Percentiles rank a stretch among this genome's conserved stretches.
phyloP scores from a whole-genome alignment of 768 basidiomycete genomes.

The Tephrocybe sp. region DNA sequence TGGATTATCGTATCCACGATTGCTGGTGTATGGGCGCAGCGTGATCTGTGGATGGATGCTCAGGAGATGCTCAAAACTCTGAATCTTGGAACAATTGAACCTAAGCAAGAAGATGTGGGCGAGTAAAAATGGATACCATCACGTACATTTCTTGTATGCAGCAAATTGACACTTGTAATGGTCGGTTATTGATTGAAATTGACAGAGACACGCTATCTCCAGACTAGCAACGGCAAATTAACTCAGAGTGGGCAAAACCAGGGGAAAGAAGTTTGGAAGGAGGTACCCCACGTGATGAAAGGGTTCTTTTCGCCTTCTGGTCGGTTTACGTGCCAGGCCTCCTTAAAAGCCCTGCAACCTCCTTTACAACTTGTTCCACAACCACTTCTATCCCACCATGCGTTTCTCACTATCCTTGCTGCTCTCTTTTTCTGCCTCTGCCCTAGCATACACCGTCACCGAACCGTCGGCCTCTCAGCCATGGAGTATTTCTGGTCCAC shows the following conservation, averaged over 20 bases:
- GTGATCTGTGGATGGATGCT: slow-evolving; percentile 78
- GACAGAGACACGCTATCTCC: background rate
- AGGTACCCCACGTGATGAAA: slow-evolving; percentile 17
- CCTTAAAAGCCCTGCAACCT: slow-evolving; percentile 19
- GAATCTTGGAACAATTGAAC: slow-evolving; percentile 9
- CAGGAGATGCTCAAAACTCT: slow-evolving; percentile 41
- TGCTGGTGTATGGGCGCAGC: slow-evolving; percentile 72
- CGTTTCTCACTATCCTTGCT: slow-evolving; percentile 38
- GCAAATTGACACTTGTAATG: slow-evolving; percentile 8
- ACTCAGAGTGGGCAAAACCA: background rate
- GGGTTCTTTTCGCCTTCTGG: slow-evolving; percentile 8
- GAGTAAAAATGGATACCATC: background rate
- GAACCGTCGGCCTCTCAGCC: slow-evolving; percentile 41
- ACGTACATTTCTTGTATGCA: slow-evolving; percentile 2
- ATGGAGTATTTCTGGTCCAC: slow-evolving; percentile 59
- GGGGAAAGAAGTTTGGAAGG: slow-evolving; percentile 9
- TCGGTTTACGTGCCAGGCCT: slow-evolving; percentile 14
- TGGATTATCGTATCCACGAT: slow-evolving; percentile 74
- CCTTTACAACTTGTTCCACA: slow-evolving; percentile 7
- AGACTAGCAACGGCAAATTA: background rate
- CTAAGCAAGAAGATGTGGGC: background rate
- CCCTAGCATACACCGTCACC: slow-evolving; percentile 62
- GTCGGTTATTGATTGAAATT: slow-evolving; percentile 2
- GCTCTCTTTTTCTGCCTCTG: slow-evolving; percentile 50
- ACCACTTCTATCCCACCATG: slow-evolving; percentile 30